Evolutionary conservation across 2,329 filamentous ascomycete species (phyloP).

Genomic region (Ophiocordyceps robertsii): DNA sequence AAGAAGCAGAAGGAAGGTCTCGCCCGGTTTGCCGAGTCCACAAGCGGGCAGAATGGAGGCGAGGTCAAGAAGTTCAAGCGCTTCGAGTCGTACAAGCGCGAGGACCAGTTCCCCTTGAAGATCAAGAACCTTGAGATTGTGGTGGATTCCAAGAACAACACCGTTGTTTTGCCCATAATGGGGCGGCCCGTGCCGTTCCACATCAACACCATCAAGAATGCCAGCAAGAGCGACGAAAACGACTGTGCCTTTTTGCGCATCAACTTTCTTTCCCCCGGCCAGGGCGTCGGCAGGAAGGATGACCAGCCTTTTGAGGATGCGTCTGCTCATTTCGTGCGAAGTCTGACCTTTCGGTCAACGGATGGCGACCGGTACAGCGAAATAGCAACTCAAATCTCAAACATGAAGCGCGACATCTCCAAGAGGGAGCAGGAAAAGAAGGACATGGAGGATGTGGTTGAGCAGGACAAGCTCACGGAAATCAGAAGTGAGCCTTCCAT

Average conservation of each 20-base stretch:
- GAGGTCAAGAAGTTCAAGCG: slow-evolving; percentile 97
- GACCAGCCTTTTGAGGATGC: slow-evolving; percentile 97
- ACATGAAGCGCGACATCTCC: slow-evolving; percentile 84
- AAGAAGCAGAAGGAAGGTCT: slow-evolving; percentile 89
- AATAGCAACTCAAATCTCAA: slow-evolving; percentile 84
- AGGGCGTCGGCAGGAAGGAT: slow-evolving; percentile 93
- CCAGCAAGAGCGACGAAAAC: slow-evolving; percentile 91
- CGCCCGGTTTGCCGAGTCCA: slow-evolving; percentile 73
- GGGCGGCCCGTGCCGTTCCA: slow-evolving; percentile 95
- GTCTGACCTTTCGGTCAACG: slow-evolving; percentile 85
- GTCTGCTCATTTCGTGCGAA: slow-evolving; percentile 87
- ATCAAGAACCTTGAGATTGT: slow-evolving; percentile 80
- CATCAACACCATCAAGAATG: slow-evolving; percentile 96
- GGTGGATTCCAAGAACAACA: slow-evolving; percentile 80
- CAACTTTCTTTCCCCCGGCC: slow-evolving; percentile 93
- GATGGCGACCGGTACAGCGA: slow-evolving; percentile 81
- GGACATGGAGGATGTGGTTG: slow-evolving; percentile 97
- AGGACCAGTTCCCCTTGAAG: slow-evolving; percentile 77
- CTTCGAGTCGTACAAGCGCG: slow-evolving; percentile 97
- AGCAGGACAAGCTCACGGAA: slow-evolving; percentile 93
- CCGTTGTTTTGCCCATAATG: slow-evolving; percentile 91
- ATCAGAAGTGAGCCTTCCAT: slow-evolving; percentile 58
- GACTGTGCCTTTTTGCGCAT: slow-evolving; percentile 90
- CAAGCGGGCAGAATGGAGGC: slow-evolving; percentile 72
- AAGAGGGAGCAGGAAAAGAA: slow-evolving; percentile 98